These are phyloP conservation scores for Cytospora piceicola DNA, from an alignment of 2,329 filamentous ascomycete species.

Conservation along the genomic window DNA sequence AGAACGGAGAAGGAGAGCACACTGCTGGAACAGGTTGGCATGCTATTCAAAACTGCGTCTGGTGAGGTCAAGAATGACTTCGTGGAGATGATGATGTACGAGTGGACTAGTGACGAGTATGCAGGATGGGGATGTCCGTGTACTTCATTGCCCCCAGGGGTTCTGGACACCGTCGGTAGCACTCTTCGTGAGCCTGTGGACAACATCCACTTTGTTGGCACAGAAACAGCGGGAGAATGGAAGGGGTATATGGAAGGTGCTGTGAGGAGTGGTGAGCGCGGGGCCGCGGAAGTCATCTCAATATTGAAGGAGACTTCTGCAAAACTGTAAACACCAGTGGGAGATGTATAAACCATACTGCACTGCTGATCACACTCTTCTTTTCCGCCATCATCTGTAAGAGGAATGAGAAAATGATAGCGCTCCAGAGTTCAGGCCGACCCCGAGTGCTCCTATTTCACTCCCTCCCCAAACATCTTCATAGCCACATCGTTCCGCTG, in stretches of 20 bases:
- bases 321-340: background rate
- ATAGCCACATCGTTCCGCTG: conserved; percentile 41
- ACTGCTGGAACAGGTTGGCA: conserved; percentile 37
- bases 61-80: conserved; percentile 34
- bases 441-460: conserved; percentile 4
- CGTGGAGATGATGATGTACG: conserved; percentile 40
- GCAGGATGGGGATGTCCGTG: conserved; percentile 47
- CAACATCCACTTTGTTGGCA: conserved; percentile 56
- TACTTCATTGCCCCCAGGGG: conserved; percentile 43
- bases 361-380: too few species aligned
- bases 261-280: conserved; percentile 51
- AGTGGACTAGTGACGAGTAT: conserved; percentile 45
- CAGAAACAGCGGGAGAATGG: conserved; percentile 55
- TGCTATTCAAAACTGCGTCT: conserved; percentile 33
- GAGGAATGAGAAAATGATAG: too few species aligned
- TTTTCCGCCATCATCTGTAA: too few species aligned
- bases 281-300: conserved; percentile 48
- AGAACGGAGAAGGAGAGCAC: conserved; percentile 31
- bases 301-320: background rate
- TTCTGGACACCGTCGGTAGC: conserved; percentile 41
- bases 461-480: conserved; percentile 37
- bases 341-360: too few species aligned
- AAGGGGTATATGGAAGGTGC: conserved; percentile 62
- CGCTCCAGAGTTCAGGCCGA: background rate
- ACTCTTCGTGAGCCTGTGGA: conserved; percentile 41